These are phyloP conservation scores for Cyclospora cayetanensis DNA, from an alignment of 169 alveolate species.

Conservation along the genomic window DNA sequence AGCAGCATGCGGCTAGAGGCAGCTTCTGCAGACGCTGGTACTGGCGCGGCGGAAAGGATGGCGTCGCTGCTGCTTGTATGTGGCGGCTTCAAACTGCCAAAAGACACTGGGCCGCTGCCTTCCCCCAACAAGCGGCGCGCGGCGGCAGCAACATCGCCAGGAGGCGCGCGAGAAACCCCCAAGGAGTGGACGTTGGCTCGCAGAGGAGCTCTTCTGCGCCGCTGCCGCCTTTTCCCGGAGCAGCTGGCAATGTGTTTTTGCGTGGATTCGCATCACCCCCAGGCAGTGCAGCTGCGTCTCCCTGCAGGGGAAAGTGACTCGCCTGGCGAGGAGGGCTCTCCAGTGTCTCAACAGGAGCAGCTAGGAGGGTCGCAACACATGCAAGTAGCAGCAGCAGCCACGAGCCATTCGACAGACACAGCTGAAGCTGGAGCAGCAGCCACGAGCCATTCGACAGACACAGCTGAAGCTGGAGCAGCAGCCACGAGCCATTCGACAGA, in stretches of 20 bases:
- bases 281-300: too few species aligned
- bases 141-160: not conserved
- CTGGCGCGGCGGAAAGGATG: not conserved
- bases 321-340: too few species aligned
- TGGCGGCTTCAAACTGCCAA: conserved; percentile 7
- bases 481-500: not conserved
- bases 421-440: not conserved
- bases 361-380: not conserved
- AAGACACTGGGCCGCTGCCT: not conserved
- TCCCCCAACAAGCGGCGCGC: not conserved
- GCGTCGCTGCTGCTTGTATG: not conserved
- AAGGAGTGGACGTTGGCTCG: not conserved
- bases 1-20: conserved; percentile 7
- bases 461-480: not conserved
- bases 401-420: not conserved
- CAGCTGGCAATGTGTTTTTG: too few species aligned
- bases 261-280: too few species aligned
- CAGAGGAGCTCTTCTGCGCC: conserved; percentile 17
- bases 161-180: not conserved
- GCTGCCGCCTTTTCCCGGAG: too few species aligned
- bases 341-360: too few species aligned
- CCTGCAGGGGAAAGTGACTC: too few species aligned
- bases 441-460: not conserved
- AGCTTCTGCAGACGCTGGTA: conserved; percentile 18
- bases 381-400: conserved; percentile 4